Base-by-base conservation (phyloP, 495 filamentous ascomycete genomes). In the Lasiosphaeriaceae sp. region DNA sequence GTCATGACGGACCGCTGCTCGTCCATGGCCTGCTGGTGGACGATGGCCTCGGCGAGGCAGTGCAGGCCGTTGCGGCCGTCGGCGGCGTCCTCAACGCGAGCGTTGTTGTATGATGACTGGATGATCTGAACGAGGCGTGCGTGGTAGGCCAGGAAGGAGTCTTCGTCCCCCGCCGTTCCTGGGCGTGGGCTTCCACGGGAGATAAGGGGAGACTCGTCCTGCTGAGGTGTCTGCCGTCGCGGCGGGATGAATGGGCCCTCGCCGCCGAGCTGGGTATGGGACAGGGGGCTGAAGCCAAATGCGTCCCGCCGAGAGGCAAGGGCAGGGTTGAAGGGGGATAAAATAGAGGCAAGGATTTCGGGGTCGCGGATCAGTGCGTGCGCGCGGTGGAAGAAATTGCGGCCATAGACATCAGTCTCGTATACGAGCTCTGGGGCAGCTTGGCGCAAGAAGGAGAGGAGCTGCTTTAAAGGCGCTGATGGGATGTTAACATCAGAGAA, bases 51-150 rank as follows among this genome's bases (percentile, higher is more conserved):
- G 22, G 78, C 78, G 26, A 80, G 70, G 52, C 75, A 76, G 52
- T 80, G 77, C 16, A 80, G 63, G 21, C 74, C 78, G 61, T 80
- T 80, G 5, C 76, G 73, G 17, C 78, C 76, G 5, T 64, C 68
- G 0, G 63, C 9, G 56, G 63, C 11, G 57, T 80, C 77, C 55
- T 78, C 74, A 9, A 67, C 35, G 1, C 26, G 54, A 1, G 74
- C 64, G 34, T 68, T 58, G 9, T 52, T 64, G 19, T 62, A 62
- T 1, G 74, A 65, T 3, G 61, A 60, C 8, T 68, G 62, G 24
- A 68, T 72, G 24, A 71, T 67, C 26, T 61, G 64, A 16, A 80
- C 44, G 31, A 79, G 70, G 20, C 59, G 60, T 9, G 66, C 61
- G 47, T 68, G 67, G 37, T 67, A 64, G 29, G 64, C 54, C 8